Evolutionary conservation across 2,329 filamentous ascomycete genomes (phyloP).

Genomic region (Escovopsis sp.): DNA sequence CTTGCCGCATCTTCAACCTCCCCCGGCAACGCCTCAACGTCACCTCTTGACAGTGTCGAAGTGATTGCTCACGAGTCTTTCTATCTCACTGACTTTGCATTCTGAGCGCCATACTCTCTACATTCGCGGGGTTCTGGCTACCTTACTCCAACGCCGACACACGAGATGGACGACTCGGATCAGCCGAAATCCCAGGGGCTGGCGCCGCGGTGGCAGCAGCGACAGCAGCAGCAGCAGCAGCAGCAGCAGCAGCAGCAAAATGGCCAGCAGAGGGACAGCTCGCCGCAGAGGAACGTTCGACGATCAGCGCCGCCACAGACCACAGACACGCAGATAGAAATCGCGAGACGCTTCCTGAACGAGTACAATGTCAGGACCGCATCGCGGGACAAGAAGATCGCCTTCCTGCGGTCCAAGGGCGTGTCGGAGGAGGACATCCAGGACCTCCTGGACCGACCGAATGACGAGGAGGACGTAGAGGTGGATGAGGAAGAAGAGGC

Average conservation of each 20-base stretch:
- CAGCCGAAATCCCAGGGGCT: constrained; percentile 2
- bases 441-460: constrained; percentile 34
- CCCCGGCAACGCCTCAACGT: too few relatives aligned
- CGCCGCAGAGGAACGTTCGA: constrained; percentile 1
- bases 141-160: too few relatives aligned
- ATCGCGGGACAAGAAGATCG: constrained; percentile 54
- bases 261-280: too few relatives aligned
- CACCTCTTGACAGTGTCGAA: too few relatives aligned
- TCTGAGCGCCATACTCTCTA: too few relatives aligned
- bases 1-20: too few relatives aligned
- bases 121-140: too few relatives aligned
- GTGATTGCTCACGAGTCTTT: too few relatives aligned
- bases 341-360: constrained; percentile 61
- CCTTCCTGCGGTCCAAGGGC: constrained; percentile 67
- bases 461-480: neutral
- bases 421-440: constrained; percentile 52
- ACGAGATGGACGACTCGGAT: constrained; percentile 19
- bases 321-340: constrained; percentile 28
- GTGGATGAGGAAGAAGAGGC: neutral
- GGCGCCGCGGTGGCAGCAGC: neutral
- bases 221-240: neutral
- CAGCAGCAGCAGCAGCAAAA: neutral
- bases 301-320: constrained; percentile 6
- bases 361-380: constrained; percentile 58
- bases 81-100: too few relatives aligned